phyloP scores from a whole-genome alignment of 2,329 filamentous ascomycete genomes.

The Penicillium sp. region DNA sequence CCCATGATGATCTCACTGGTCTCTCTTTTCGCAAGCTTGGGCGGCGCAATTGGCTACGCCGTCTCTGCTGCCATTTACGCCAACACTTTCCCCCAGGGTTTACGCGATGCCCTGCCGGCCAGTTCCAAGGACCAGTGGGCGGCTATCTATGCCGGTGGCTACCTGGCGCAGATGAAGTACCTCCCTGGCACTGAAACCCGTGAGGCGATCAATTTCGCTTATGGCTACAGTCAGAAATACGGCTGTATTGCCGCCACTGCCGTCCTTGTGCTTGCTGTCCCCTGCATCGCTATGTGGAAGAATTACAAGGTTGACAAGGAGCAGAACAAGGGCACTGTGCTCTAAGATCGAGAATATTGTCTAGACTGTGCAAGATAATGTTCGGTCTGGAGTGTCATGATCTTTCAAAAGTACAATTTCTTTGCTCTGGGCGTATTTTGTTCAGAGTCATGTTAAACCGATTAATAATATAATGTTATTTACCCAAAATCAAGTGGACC shows the following conservation, averaged over 20 bases:
- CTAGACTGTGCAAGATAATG: neutral
- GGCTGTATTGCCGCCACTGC: constrained; percentile 28
- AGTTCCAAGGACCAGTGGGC: constrained; percentile 19
- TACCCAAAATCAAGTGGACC: too few relatives aligned
- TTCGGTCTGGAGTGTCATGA: neutral
- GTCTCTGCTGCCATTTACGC: constrained; percentile 27
- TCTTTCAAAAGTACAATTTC: too few relatives aligned
- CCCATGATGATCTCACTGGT: constrained; percentile 47
- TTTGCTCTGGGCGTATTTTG: too few relatives aligned
- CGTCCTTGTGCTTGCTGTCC: constrained; percentile 27
- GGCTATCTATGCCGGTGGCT: constrained; percentile 29
- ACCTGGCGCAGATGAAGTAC: constrained; percentile 29
- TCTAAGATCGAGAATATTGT: neutral
- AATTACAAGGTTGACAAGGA: constrained; percentile 31
- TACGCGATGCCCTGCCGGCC: constrained; percentile 16
- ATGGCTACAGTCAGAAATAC: constrained; percentile 34
- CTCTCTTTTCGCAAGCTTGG: constrained; percentile 35
- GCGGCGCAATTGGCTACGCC: constrained; percentile 35
- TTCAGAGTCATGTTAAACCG: too few relatives aligned
- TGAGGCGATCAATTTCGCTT: constrained; percentile 40
- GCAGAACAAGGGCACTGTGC: constrained; percentile 29
- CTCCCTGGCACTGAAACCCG: constrained; percentile 28
- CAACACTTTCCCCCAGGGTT: constrained; percentile 19
- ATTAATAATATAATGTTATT: too few relatives aligned
- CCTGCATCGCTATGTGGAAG: constrained; percentile 29